Base-by-base conservation (phyloP, 2,329 filamentous ascomycete genomes). In the Escovopsis weberi region DNA sequence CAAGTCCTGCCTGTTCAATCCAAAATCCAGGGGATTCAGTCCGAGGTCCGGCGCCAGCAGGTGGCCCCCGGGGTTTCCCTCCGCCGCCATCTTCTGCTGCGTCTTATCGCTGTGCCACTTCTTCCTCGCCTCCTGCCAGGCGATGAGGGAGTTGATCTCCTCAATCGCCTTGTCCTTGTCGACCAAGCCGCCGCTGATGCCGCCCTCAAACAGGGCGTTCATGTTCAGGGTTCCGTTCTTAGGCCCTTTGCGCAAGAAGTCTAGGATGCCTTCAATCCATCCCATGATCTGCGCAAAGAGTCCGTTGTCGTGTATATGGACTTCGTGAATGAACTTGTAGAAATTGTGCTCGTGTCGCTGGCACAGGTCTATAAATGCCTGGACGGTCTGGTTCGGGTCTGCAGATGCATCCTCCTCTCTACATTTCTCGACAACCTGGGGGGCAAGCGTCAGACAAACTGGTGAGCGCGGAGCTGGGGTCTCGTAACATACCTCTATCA, bases 91-190 rank as follows among this genome's bases (percentile, higher is more conserved):
- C 72, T 98, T 98, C 66, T 96, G 91, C 42, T 88, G 71, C 8
- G 91, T 98, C 71, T 98, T 98, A 64, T 94, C 86, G 47, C 89
- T 80, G 59, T 98, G 91, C 91, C 91, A 98, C 65, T 89, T 89
- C 72, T 98, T 96, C 43, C 91, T 73, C 36, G 85, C 85, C 58
- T 88, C 85, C 61, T 98, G 91, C 91, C 91, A 98, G 39, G 80
- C 72, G 52, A 98, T 91, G 40, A 98, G 69, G 28, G 74, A 67
- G 55, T 96, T 78, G 55, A 96, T 88, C 64, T 98, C 91, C 3
- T 65, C 65, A 8, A 88, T 77, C 0, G 83, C 84, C 49, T 77
- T 75, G 2, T 74, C 68, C 57, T 80, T 81, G 58, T 95, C 74
- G 41, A 98, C 66, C 41, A 70, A 60, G 6, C 75, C 74, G 23